Conservation (phyloP, 345 rosid species). For the Eucalyptus cloeziana region DNA sequence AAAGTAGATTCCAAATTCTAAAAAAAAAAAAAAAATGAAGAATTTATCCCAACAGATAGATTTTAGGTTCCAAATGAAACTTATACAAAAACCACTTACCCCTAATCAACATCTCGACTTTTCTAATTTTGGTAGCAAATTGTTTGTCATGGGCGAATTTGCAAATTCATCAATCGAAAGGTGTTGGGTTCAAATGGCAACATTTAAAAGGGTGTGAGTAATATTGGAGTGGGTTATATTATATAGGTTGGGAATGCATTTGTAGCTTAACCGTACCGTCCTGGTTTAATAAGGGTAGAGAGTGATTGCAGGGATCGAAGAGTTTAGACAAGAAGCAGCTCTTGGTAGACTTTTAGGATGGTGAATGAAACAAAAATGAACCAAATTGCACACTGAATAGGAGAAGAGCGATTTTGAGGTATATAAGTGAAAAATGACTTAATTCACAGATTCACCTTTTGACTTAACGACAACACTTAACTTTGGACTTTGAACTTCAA, state of each 20-base stretch:
- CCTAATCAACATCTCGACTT: not conserved
- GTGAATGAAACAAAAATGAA: not conserved
- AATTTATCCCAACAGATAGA: accelerated
- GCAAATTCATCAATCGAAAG: not conserved
- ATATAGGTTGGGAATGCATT: not conserved
- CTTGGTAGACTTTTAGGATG: not conserved
- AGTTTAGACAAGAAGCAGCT: not conserved
- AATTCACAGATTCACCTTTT: not conserved
- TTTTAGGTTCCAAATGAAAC: accelerated
- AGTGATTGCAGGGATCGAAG: not conserved
- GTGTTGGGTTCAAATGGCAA: not conserved
- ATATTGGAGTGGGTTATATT: not conserved
- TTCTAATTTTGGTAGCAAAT: not conserved
- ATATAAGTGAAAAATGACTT: not conserved
- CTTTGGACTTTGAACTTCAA: not conserved
- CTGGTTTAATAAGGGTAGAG: not conserved
- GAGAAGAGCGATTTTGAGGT: not conserved
- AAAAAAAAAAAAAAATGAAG: too few relatives aligned
- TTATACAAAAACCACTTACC: too few relatives aligned
- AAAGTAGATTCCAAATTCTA: too few relatives aligned
- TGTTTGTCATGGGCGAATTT: accelerated
- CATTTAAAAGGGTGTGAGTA: not conserved
- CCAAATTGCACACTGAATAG: accelerated
- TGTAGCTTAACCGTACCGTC: not conserved
- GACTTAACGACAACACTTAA: not conserved